Base-by-base conservation (phyloP, 176 grass and related monocot genomes). In the Eleusine indica region DNA sequence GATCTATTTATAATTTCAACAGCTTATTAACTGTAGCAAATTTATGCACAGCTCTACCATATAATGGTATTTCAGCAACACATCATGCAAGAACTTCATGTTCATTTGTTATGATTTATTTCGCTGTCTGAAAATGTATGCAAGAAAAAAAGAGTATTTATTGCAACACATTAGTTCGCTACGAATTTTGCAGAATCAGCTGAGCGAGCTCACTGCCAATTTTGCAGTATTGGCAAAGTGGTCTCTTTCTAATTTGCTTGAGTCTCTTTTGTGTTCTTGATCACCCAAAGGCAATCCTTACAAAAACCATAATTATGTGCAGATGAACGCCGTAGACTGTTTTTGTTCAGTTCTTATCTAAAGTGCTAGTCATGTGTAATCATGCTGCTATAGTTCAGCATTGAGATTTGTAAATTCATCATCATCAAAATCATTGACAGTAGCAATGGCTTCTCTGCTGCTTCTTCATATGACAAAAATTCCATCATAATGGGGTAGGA, bases 321-420 rank as follows among this genome's bases (percentile, higher is more conserved):
- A 22, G 9, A 48, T 63, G 35, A 11, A 12, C 11, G 52, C 5
- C 1, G 19, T 66, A 19, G 62, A 15, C 5, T 82, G 15, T 64
- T 77, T 14, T 77, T 49, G 14, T 82, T 82, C 30, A 87, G 35
- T 48, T 47, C 64, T 70, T 28, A 61, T 40, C 9, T 61, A 13
- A 63, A 77, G 11, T 38, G 30, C 35, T 60, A 39, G 29, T 19
- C 73, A 70, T 63, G 30, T 15, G 62, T 56, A 75, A 70, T 21
- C 40, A 75, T 83, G 51, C 41, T 80, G n/a, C 12, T 80, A 22
- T 75, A 74, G n/a, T 77, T 83, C 4, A 48, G n/a, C 76, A 71
- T 56, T 56, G 56, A 44, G 46, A 78, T 66, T 47, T 72, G 46
- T 43, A 72, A 48, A 78, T 65, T 83, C 35, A 72, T 54, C n/a